Evolutionary conservation across 495 filamentous ascomycete species (phyloP).

Genomic region (Cryomyces antarcticus): DNA sequence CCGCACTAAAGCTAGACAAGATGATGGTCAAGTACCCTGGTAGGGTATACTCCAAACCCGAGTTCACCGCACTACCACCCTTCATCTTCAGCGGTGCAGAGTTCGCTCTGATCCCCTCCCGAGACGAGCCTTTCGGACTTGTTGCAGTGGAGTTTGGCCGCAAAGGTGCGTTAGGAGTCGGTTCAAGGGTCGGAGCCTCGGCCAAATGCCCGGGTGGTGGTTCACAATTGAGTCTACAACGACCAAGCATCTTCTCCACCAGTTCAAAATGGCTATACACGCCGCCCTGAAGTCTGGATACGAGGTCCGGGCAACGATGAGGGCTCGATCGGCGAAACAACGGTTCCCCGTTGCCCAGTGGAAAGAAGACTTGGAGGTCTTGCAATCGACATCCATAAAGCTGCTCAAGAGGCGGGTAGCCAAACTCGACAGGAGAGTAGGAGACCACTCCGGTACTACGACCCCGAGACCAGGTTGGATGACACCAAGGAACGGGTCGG

Average conservation of each 20-base stretch:
- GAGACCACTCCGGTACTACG: conserved; percentile 2
- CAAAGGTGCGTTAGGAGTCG: conserved; percentile 58
- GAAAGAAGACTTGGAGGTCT: conserved; percentile 20
- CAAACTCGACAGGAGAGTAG: conserved; percentile 1
- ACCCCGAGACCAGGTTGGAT: conserved; percentile 6
- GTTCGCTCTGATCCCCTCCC: conserved; percentile 59
- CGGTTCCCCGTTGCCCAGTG: conserved; percentile 42
- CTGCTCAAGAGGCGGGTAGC: conserved; percentile 7
- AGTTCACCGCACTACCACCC: conserved; percentile 54
- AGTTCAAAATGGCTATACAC: conserved; percentile 50
- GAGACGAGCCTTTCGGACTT: conserved; percentile 66
- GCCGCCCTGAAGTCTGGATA: conserved; percentile 41
- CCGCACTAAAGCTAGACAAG: conserved; percentile 47
- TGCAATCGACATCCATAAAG: conserved; percentile 19
- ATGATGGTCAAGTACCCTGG: conserved; percentile 60
- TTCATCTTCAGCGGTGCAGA: conserved; percentile 65
- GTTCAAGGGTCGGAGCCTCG: conserved; percentile 44
- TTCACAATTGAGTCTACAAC: conserved; percentile 49
- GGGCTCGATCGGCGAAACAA: conserved; percentile 55
- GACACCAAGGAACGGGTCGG: conserved; percentile 3
- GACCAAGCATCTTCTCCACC: conserved; percentile 46
- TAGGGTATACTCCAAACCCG: conserved; percentile 56
- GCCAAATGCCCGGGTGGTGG: conserved; percentile 68
- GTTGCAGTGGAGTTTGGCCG: conserved; percentile 66
- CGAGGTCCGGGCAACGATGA: conserved; percentile 42